Base-by-base conservation (phyloP, 306 rosid species). In the Cicer chorassanicum region DNA sequence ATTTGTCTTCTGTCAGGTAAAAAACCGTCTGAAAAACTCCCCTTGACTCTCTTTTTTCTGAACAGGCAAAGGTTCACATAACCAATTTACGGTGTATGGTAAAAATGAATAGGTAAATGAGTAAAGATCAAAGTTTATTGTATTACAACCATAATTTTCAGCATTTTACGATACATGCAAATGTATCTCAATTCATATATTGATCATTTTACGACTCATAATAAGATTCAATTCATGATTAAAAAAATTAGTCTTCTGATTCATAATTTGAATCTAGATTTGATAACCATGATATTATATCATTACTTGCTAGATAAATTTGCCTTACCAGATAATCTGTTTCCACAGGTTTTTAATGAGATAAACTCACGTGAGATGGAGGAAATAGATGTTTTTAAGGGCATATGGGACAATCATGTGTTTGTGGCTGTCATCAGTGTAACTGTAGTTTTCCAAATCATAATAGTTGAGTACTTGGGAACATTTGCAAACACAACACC, bases 351-450 rank as follows among this genome's bases (percentile, higher is more conserved):
- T 41, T 94, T 94, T 49, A 94, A 94, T 45, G 96, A 94, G 85
- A 72, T 94, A 80, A 94, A 87, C 87, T 94, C 99, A 6, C 91
- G 99, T 6, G 97, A 94, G 77, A 91, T 92, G 99, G 99, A 94
- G 78, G 84, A 92, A 42, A 65, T 86, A 72, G 79, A 90, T 53
- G 97, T 94, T 19, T 84, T 94, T 16, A 88, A 80, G 71, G 98
- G 97, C 46, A 94, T 94, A 64, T 68, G 86, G 74, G 83, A 87
- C 19, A 94, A 92, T 72, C 77, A 94, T 14, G 98, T 94, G 15
- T 94, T 94, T 4, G 87, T 90, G 59, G 82, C 24, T 10, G 98
- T 94, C n/a, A 76, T 94, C 6, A 10, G 86, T 70, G 42, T 71
- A 79, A 94, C 97, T 46, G 82, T 86, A 21, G 1, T 94, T 62